Percentiles rank a stretch among this genome's conserved stretches.
These are phyloP conservation scores for Saccharomycopsis olivae DNA, from an alignment of 805 yeast genomes.

Conservation along the genomic window DNA sequence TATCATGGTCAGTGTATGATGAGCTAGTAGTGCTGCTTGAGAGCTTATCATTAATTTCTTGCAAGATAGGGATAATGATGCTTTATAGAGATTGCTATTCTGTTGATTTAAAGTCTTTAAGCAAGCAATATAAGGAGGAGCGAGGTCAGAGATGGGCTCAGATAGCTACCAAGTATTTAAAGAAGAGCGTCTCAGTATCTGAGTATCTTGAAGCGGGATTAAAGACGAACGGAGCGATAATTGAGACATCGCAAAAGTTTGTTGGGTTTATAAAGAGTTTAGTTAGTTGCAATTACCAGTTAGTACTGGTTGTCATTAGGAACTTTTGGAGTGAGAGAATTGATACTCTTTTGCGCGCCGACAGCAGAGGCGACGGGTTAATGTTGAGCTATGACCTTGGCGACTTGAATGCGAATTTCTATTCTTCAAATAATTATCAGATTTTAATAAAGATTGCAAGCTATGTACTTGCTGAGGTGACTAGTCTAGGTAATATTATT, in stretches of 20 bases:
- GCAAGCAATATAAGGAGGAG: not conserved
- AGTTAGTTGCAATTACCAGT: slow-evolving; percentile 13
- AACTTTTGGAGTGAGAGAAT: slow-evolving; percentile 16
- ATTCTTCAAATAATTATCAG: slow-evolving; percentile 11
- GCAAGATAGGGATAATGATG: slow-evolving; percentile 6
- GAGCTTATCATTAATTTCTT: slow-evolving; percentile 6
- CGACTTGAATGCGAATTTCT: slow-evolving; percentile 14
- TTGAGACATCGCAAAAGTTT: slow-evolving; percentile 10
- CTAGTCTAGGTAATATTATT: slow-evolving; percentile 2
- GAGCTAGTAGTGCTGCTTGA: too few relatives aligned
- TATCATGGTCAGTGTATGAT: slow-evolving; percentile 9
- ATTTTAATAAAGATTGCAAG: slow-evolving; percentile 12
- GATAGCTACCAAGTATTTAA: slow-evolving; percentile 10
- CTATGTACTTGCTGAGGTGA: slow-evolving; percentile 6
- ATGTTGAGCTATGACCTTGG: slow-evolving; percentile 6
- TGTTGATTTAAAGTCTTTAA: not conserved
- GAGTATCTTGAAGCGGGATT: slow-evolving; percentile 1
- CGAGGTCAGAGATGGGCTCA: slow-evolving; percentile 9
- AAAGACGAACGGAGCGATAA: not conserved
- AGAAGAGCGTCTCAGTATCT: slow-evolving; percentile 10
- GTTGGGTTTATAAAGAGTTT: slow-evolving; percentile 8
- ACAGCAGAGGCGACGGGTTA: slow-evolving; percentile 4
- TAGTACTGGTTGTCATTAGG: slow-evolving; percentile 7
- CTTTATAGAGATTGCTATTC: slow-evolving; percentile 4
- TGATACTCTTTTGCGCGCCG: not conserved